phyloP scores from a whole-genome alignment of 352 stramenopile genomes.

The Phytophthora palmivora region DNA sequence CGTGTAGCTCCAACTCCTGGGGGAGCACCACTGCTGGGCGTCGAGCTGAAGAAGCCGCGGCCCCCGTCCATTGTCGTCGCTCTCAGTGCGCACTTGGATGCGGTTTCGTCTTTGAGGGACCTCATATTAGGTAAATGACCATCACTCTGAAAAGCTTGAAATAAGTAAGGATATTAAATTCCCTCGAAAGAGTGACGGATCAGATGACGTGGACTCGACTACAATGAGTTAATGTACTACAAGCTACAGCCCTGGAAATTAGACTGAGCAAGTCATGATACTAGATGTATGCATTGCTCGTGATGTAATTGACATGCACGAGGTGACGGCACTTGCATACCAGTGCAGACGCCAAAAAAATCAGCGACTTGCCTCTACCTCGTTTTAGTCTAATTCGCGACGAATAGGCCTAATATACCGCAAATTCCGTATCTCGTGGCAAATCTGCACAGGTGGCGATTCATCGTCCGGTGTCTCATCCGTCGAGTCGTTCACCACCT shows the following conservation, averaged over 20 bases:
- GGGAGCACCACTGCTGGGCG: not conserved
- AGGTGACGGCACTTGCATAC: conserved; percentile 1
- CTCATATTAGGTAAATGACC: not conserved
- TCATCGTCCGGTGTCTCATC: conserved; percentile 19
- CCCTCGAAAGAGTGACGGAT: conserved; percentile 18
- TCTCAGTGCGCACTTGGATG: conserved; percentile 30
- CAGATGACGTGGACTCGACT: conserved; percentile 8
- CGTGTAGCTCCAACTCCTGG: conserved; percentile 16
- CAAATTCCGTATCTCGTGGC: conserved; percentile 7
- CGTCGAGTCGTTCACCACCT: conserved; percentile 13
- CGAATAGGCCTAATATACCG: conserved; percentile 1
- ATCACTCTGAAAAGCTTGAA: conserved; percentile 29
- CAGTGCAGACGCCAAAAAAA: conserved; percentile 4
- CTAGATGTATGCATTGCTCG: not conserved
- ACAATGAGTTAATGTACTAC: not conserved
- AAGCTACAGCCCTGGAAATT: not conserved
- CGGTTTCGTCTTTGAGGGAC: conserved; percentile 35
- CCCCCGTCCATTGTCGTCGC: conserved; percentile 37
- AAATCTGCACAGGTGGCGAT: conserved; percentile 9
- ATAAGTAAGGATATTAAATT: conserved; percentile 6
- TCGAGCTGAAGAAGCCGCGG: conserved; percentile 45
- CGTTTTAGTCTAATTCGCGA: not conserved
- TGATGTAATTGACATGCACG: not conserved
- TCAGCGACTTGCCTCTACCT: conserved; percentile 1
- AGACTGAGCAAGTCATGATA: not conserved